Percentiles rank a stretch among this genome's conserved stretches.
phyloP scores from a whole-genome alignment of 2,329 filamentous ascomycete species.

The Epichloe bromicola region DNA sequence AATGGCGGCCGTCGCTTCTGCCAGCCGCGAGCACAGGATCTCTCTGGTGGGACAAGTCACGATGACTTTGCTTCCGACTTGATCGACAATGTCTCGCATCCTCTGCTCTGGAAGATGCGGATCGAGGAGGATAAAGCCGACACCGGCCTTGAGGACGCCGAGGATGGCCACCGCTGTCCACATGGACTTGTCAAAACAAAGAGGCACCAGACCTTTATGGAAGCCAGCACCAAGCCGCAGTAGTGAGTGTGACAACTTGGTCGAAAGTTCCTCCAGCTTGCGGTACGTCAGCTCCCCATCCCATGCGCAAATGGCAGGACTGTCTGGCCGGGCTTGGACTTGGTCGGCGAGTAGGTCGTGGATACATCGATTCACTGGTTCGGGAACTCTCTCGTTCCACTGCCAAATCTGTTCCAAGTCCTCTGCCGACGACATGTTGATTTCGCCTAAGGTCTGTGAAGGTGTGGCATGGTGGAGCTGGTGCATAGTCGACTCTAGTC shows the following conservation, averaged over 20 bases:
- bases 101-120: constrained; percentile 33
- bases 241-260: constrained; percentile 27
- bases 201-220: constrained; percentile 28
- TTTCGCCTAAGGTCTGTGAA: no score
- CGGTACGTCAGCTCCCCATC: constrained; percentile 34
- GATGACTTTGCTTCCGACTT: constrained; percentile 9
- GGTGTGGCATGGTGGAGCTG: no score
- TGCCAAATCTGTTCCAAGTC: constrained; percentile 34
- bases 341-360: constrained; percentile 32
- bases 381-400: constrained; percentile 31
- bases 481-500: background rate
- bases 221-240: constrained; percentile 20
- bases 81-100: constrained; percentile 30
- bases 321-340: constrained; percentile 22
- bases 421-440: background rate
- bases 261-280: constrained; percentile 30
- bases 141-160: constrained; percentile 34
- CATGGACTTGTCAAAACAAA: constrained; percentile 37
- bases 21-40: background rate
- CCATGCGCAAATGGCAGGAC: constrained; percentile 33
- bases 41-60: background rate
- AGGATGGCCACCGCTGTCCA: constrained; percentile 33
- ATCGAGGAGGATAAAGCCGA: constrained; percentile 33
- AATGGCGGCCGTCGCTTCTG: background rate
- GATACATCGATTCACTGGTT: constrained; percentile 28